A percentile compares a stretch with the other conserved stretches of the same genome.
Conservation (phyloP, 108 stramenopile species). For the Skeletonema menzelii region DNA sequence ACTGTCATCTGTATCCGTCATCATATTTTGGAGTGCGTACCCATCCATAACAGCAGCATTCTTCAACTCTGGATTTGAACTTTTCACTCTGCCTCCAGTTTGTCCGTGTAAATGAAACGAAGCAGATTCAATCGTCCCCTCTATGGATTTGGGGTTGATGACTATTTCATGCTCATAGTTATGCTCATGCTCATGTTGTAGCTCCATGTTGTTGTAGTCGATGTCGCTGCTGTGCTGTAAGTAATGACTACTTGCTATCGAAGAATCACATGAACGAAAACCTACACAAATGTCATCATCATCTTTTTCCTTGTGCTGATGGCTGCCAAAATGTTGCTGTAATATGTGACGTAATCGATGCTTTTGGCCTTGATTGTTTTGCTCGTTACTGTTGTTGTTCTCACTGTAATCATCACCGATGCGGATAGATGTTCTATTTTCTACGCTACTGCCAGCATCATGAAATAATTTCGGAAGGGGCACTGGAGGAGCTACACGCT, state of each 20-base stretch:
- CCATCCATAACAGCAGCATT: constrained; percentile 26
- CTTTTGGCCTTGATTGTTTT: neutral
- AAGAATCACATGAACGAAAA: too few relatives aligned
- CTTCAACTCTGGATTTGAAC: neutral
- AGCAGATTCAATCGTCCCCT: too few relatives aligned
- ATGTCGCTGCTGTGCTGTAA: too few relatives aligned
- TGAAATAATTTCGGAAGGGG: neutral
- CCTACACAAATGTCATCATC: too few relatives aligned
- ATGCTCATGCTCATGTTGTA: too few relatives aligned
- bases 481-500: neutral
- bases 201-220: too few relatives aligned
- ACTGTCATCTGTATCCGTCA: neutral
- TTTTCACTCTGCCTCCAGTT: constrained; percentile 17
- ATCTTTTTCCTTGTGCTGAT: too few relatives aligned
- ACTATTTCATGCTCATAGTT: too few relatives aligned
- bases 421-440: neutral
- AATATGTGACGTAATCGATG: neutral
- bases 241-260: too few relatives aligned
- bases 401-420: neutral
- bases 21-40: constrained; percentile 11
- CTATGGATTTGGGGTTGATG: too few relatives aligned
- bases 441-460: neutral
- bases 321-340: neutral
- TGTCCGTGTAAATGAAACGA: neutral
- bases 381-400: neutral